Percentiles rank a stretch among this genome's conserved stretches.
These are phyloP conservation scores for Sisymbrium irio DNA, from an alignment of 345 rosid species.

Conservation along the genomic window DNA sequence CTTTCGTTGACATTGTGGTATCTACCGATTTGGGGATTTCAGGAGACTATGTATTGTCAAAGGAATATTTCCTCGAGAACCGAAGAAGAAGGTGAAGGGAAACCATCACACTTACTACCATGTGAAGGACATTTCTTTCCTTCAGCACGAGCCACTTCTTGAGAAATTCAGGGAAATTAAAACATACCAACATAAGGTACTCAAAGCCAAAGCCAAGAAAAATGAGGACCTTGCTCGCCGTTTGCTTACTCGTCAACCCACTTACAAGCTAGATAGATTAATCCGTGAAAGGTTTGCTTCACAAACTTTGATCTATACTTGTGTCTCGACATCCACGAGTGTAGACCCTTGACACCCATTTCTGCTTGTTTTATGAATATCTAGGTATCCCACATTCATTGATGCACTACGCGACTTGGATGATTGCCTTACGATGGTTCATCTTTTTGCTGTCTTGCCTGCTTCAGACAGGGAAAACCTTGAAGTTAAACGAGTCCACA, in stretches of 20 bases:
- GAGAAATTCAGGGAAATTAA: slow-evolving; percentile 82
- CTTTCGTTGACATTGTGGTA: not conserved
- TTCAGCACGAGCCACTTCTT: slow-evolving; percentile 81
- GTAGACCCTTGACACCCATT: not conserved
- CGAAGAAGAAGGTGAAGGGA: slow-evolving; percentile 91
- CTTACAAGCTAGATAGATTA: slow-evolving; percentile 61
- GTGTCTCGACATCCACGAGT: not conserved
- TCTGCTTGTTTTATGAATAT: slow-evolving; percentile 24
- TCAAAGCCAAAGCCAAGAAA: slow-evolving; percentile 77
- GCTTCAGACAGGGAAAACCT: slow-evolving; percentile 75
- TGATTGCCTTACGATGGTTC: slow-evolving; percentile 90
- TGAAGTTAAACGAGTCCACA: slow-evolving; percentile 72
- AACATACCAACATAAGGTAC: slow-evolving; percentile 68
- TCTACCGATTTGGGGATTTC: slow-evolving; percentile 9
- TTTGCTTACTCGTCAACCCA: slow-evolving; percentile 67
- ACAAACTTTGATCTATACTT: not conserved
- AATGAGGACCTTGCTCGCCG: slow-evolving; percentile 67
- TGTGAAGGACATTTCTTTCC: slow-evolving; percentile 78
- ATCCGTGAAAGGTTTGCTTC: slow-evolving; percentile 73
- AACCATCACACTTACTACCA: slow-evolving; percentile 95
- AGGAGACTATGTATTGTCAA: slow-evolving; percentile 82
- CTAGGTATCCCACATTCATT: slow-evolving; percentile 79
- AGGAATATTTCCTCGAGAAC: slow-evolving; percentile 90
- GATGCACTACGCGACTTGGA: slow-evolving; percentile 96
- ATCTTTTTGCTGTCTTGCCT: slow-evolving; percentile 90